A percentile compares a stretch with the other conserved stretches of the same genome.
phyloP scores from a whole-genome alignment of 768 basidiomycete genomes.

The Amanita polypyramis region DNA sequence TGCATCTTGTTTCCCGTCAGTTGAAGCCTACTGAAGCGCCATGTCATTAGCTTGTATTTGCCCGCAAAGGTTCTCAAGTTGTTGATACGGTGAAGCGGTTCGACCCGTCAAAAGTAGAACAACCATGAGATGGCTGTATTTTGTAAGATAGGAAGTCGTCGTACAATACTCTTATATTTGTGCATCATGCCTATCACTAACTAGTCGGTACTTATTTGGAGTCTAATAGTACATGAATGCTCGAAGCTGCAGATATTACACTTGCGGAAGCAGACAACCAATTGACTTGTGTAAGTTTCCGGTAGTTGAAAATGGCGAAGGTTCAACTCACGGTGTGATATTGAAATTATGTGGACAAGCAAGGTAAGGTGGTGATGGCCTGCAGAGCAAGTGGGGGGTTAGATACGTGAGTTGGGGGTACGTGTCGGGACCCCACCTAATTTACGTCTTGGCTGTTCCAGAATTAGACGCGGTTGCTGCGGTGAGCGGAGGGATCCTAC shows the following conservation, averaged over 20 bases:
- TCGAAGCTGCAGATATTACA: conserved; percentile 10
- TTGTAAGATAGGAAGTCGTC: background rate
- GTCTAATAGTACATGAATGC: background rate
- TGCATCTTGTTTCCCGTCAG: conserved; percentile 1
- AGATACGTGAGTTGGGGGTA: background rate
- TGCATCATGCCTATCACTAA: conserved; percentile 1
- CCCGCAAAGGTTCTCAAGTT: conserved; percentile 66
- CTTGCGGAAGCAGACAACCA: background rate
- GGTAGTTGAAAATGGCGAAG: background rate
- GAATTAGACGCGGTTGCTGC: background rate
- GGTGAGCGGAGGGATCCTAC: background rate
- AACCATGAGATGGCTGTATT: background rate
- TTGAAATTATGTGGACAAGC: background rate
- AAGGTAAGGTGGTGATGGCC: background rate
- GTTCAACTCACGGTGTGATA: background rate
- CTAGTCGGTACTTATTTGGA: background rate
- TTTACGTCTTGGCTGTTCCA: background rate
- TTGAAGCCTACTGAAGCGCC: background rate
- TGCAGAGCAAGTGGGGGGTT: background rate
- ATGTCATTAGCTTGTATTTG: conserved; percentile 61
- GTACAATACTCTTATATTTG: background rate
- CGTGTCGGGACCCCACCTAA: background rate
- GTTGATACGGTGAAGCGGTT: conserved; percentile 76
- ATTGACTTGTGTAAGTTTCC: too few species aligned
- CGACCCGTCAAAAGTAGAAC: conserved; percentile 18